phyloP scores from a whole-genome alignment of 495 filamentous ascomycete species.

The Clavariopsis aquatica region DNA sequence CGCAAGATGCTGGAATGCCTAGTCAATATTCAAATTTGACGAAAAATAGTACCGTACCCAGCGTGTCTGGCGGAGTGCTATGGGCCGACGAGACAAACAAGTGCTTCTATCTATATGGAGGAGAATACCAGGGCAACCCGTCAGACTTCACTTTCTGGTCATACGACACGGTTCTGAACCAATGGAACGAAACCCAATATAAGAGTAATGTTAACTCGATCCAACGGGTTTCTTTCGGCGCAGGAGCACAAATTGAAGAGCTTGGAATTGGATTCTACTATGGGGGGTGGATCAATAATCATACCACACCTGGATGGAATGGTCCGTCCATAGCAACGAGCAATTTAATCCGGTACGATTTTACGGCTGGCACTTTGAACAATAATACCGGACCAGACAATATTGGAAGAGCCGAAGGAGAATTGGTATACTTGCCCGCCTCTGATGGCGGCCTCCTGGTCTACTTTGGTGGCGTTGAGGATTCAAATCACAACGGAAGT shows the following conservation, averaged over 20 bases:
- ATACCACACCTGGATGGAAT: conserved; percentile 50
- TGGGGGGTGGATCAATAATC: conserved; percentile 55
- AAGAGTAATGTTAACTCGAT: conserved; percentile 33
- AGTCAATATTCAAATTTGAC: conserved; percentile 53
- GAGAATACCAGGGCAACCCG: conserved; percentile 50
- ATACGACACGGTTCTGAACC: conserved; percentile 51
- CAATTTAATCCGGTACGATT: conserved; percentile 50
- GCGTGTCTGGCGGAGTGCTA: conserved; percentile 49
- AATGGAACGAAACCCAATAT: conserved; percentile 46
- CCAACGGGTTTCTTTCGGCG: conserved; percentile 44
- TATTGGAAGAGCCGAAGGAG: conserved; percentile 48
- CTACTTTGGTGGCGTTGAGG: conserved; percentile 55
- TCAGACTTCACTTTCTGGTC: conserved; percentile 46
- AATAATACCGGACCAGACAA: conserved; percentile 52
- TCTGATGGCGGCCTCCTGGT: conserved; percentile 56
- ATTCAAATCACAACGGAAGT: conserved; percentile 38
- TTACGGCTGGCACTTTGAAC: conserved; percentile 47
- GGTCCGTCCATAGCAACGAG: conserved; percentile 46
- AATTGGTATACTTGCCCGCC: conserved; percentile 54
- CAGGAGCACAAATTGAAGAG: conserved; percentile 43
- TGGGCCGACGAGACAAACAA: conserved; percentile 58
- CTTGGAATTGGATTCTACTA: conserved; percentile 48
- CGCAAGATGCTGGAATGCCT: conserved; percentile 49
- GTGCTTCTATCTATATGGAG: conserved; percentile 56
- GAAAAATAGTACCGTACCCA: conserved; percentile 53